Conservation (phyloP, 345 rosid species). For the Salix koriyanagi region DNA sequence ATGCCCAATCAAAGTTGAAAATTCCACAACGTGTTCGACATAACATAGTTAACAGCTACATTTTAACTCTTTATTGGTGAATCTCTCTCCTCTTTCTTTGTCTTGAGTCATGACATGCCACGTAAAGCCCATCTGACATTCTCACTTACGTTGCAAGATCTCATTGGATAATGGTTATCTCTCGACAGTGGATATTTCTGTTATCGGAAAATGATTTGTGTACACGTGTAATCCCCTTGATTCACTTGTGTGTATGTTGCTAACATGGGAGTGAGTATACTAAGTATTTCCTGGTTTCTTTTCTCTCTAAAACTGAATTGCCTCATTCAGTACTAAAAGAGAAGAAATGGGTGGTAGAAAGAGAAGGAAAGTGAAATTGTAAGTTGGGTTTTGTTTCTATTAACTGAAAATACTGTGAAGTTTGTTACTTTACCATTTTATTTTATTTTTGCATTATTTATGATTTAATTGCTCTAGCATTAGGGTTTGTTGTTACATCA, state of each 20-base stretch:
- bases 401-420: background rate
- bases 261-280: no score
- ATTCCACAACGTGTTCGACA: no score
- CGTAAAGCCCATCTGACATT: background rate
- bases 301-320: background rate
- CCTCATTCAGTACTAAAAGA: background rate
- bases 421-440: background rate
- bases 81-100: no score
- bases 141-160: background rate
- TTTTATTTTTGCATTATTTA: background rate
- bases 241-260: background rate
- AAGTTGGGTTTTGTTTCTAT: conserved; percentile 14
- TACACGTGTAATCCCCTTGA: background rate
- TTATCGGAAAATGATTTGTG: background rate
- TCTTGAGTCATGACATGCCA: background rate
- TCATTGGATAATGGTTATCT: background rate
- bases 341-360: conserved; percentile 35
- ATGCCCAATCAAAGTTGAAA: no score
- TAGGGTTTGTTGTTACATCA: conserved; percentile 15
- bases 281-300: background rate
- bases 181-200: background rate
- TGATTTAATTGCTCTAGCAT: background rate
- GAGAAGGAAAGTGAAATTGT: conserved; percentile 44
- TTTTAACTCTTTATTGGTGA: no score
- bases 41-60: no score